Conservation (phyloP, 2,329 filamentous ascomycete species). For the Ascochyta lentis region DNA sequence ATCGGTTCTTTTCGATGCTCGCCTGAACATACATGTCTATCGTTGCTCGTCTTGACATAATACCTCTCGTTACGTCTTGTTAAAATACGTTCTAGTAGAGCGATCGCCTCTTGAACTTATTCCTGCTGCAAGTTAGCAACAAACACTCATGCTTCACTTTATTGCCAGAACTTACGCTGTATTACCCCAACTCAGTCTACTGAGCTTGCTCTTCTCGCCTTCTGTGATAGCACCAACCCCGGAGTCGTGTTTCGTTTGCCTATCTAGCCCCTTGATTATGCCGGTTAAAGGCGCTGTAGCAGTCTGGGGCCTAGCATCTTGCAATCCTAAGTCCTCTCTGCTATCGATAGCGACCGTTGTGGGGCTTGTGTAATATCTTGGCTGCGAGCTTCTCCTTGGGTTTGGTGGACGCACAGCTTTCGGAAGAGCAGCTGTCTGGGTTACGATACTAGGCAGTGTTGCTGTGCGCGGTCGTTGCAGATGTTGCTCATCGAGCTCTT, state of each 20-base stretch:
- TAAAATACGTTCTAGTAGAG: background rate
- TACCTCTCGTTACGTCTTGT: background rate
- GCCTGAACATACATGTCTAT: background rate
- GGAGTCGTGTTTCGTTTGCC: constrained; percentile 8
- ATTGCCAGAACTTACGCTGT: constrained; percentile 6
- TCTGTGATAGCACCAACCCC: constrained; percentile 5
- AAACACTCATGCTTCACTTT: background rate
- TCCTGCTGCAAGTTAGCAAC: background rate
- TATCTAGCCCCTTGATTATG: background rate
- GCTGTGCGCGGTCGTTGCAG: constrained; percentile 11
- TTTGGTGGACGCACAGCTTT: background rate
- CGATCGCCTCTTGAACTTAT: constrained; percentile 10
- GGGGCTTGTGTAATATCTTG: constrained; percentile 26
- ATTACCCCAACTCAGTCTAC: constrained; percentile 11
- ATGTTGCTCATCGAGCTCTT: constrained; percentile 9
- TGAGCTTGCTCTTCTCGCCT: constrained; percentile 7
- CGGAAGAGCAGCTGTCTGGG: background rate
- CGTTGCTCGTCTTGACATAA: background rate
- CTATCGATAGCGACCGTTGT: constrained; percentile 1
- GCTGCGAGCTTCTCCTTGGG: constrained; percentile 12
- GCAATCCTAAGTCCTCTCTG: constrained; percentile 6
- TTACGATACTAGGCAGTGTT: background rate
- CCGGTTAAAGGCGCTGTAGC: background rate
- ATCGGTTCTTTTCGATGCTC: background rate
- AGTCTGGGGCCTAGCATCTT: background rate